Evolutionary conservation across 1,284 basidiomycete species (phyloP), one percentile per base, ranked within the genome.

Genomic region (Malassezia caprae): DNA sequence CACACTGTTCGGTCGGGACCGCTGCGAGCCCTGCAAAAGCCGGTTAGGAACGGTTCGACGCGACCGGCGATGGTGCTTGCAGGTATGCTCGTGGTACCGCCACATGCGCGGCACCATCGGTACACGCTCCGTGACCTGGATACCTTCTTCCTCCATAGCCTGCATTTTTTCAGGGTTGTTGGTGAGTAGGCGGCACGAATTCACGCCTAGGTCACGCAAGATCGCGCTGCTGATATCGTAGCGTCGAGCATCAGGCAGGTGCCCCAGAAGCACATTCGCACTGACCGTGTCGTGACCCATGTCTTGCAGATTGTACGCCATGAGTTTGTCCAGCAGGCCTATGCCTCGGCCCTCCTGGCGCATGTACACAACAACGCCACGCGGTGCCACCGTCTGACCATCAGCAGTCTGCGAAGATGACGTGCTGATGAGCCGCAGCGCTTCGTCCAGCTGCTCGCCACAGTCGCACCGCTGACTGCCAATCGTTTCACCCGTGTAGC

Each of bases 321-420:
- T 83, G 56, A 99, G 87, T 76, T 99, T 99, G 58, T 90, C 90
- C 32, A 96, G 78, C 4, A 99, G 78, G 0, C 94, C 94, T 62
- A 99, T 99, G 2, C 94, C 94, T 17, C 94, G 84, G n/a, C 94
- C 94, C 76, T 99, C 94, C 76, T 99, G 94, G 13, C 94, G 85
- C 61, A 99, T 82, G 76, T 99, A 99, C 56, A 98, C 82, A 55
- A 98, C 85, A 3, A 87, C 90, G n/a, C 94, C 94, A 11, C 67
- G 61, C 12, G 67, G 55, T 24, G 58, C 58, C 32, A 51, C 40
- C 15, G 49, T 24, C 11, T 26, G 26, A 26, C 47, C 42, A 11
- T 35, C 30, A 3, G 8, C 13, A 8, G 26, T n/a, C 10, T 28
- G 48, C 13, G 50, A 44, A 7, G 31, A 13, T 12, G 57, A 46